Percentiles rank a stretch among this genome's conserved stretches.
phyloP scores from a whole-genome alignment of 441 rosid species.

The Jatropha multifida region DNA sequence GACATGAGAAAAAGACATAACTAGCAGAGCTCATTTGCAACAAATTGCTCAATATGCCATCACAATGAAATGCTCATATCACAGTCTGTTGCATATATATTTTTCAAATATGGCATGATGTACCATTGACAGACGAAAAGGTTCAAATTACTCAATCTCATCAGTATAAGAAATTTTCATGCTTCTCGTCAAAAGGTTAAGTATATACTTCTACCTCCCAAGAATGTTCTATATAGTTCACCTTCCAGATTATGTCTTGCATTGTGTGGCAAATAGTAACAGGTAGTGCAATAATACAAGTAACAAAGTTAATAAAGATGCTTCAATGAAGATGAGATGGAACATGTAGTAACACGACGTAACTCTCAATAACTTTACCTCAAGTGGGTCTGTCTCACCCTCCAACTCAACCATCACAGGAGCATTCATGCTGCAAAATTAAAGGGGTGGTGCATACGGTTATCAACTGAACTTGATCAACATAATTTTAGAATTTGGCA shows the following conservation, averaged over 20 bases:
- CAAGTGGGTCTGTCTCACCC: conserved; percentile 89
- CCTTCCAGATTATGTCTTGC: too few species aligned
- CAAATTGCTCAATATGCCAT: background rate
- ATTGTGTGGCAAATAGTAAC: background rate
- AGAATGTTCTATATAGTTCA: too few species aligned
- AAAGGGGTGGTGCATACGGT: background rate
- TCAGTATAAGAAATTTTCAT: too few species aligned
- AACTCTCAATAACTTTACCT: conserved; percentile 36
- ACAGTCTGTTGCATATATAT: background rate
- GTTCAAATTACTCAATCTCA: background rate
- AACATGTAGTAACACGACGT: background rate
- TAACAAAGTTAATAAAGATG: background rate
- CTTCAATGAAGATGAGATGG: background rate
- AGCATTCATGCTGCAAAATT: conserved; percentile 75
- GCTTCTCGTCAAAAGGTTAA: too few species aligned
- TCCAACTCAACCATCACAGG: conserved; percentile 98
- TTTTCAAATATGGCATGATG: too few species aligned
- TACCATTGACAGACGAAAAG: background rate
- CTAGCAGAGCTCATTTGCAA: background rate
- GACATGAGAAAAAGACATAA: background rate
- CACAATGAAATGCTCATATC: background rate
- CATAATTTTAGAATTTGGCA: background rate
- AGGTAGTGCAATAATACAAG: background rate
- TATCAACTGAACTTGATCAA: conserved; percentile 7
- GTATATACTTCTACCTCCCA: too few species aligned